phyloP scores from a whole-genome alignment of 768 basidiomycete genomes.

The Leucosporidium scottii region DNA sequence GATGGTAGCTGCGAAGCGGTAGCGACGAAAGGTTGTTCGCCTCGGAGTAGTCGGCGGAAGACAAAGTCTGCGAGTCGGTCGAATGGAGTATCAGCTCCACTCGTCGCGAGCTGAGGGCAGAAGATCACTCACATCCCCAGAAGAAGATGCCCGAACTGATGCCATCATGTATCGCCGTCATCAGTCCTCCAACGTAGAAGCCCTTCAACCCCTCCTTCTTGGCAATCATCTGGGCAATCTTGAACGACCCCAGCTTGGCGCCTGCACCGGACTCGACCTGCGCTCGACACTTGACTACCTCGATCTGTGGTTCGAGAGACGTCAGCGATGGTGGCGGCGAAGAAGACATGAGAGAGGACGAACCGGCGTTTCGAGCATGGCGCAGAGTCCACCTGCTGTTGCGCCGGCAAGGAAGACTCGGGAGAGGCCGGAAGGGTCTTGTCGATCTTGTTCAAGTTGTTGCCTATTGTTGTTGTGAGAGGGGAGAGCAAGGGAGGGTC shows the following conservation, averaged over 20 bases:
- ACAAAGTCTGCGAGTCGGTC: slow-evolving; percentile 19
- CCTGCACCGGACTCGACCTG: slow-evolving; percentile 22
- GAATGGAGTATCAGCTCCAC: not conserved
- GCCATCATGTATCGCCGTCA: slow-evolving; percentile 29
- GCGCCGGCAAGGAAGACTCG: slow-evolving; percentile 25
- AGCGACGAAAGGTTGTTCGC: slow-evolving; percentile 20
- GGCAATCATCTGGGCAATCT: slow-evolving; percentile 26
- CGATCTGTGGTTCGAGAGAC: slow-evolving; percentile 10
- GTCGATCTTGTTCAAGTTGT: slow-evolving; percentile 25
- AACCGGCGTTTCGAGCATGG: slow-evolving; percentile 30
- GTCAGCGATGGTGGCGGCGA: not conserved
- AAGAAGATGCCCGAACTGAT: slow-evolving; percentile 29
- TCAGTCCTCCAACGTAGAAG: slow-evolving; percentile 33
- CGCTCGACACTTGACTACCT: slow-evolving; percentile 34
- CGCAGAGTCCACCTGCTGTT: slow-evolving; percentile 23
- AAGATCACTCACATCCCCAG: slow-evolving; percentile 12
- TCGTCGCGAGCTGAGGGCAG: not conserved
- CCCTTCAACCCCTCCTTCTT: slow-evolving; percentile 27
- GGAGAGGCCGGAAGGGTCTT: slow-evolving; percentile 19
- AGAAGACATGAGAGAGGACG: not conserved
- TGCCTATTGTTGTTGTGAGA: slow-evolving; percentile 11
- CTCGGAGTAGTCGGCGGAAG: slow-evolving; percentile 21
- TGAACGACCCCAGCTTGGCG: slow-evolving; percentile 28
- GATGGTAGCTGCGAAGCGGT: not conserved
- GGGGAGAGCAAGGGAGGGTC: not conserved